phyloP scores from a whole-genome alignment of 495 filamentous ascomycete genomes.

The Penicillium coprophilum region DNA sequence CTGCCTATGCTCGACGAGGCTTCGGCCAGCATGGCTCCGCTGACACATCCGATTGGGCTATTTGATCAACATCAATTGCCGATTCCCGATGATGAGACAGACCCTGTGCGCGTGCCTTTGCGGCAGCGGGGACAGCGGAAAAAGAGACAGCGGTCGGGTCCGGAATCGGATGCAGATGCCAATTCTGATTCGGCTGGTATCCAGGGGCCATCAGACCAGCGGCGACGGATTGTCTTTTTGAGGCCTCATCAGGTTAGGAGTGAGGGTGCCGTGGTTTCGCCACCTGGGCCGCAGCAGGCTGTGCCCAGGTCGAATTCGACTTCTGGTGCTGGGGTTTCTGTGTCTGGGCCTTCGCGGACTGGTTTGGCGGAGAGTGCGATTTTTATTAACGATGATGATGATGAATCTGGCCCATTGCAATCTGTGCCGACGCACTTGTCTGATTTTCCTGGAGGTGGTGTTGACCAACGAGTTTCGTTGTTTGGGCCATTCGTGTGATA shows the following conservation, averaged over 20 bases:
- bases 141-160: neutral
- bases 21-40: constrained; percentile 22
- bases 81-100: constrained; percentile 34
- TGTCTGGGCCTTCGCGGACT: neutral
- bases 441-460: neutral
- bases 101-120: neutral
- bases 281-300: neutral
- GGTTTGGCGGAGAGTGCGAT: neutral
- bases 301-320: neutral
- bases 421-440: neutral
- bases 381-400: neutral
- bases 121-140: constrained; percentile 7
- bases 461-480: neutral
- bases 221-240: constrained; percentile 20
- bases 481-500: constrained; percentile 2
- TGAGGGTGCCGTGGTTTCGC: neutral
- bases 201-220: constrained; percentile 7
- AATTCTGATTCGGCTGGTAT: constrained; percentile 1
- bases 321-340: neutral
- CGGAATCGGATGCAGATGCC: constrained; percentile 21
- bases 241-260: neutral
- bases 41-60: constrained; percentile 33
- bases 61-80: constrained; percentile 44
- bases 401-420: neutral
- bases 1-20: constrained; percentile 54